phyloP scores from a whole-genome alignment of 441 rosid genomes.

The Populus tomentosa region DNA sequence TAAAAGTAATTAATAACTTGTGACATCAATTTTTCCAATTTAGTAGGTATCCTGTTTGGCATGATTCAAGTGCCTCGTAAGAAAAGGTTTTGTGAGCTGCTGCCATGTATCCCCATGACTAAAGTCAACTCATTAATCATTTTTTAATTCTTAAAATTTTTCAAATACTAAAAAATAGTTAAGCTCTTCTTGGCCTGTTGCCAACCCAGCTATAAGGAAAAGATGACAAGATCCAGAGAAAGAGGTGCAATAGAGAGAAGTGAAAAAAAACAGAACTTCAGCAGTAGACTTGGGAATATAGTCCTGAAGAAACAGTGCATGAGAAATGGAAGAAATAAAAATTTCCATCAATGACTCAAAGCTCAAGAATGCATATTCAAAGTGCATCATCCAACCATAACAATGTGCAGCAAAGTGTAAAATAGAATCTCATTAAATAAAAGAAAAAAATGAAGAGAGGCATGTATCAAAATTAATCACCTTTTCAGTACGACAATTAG shows the following conservation, averaged over 20 bases:
- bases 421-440: not conserved
- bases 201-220: not conserved
- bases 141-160: too few relatives aligned
- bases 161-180: not conserved
- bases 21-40: too few relatives aligned
- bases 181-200: not conserved
- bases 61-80: too few relatives aligned
- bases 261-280: not conserved
- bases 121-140: not conserved
- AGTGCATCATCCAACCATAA: not conserved
- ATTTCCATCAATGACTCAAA: not conserved
- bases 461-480: constrained; percentile 25
- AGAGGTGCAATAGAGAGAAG: not conserved
- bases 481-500: constrained; percentile 99
- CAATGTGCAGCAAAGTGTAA: not conserved
- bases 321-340: not conserved
- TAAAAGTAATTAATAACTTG: too few relatives aligned
- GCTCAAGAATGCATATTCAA: not conserved
- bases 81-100: too few relatives aligned
- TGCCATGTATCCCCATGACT: not conserved
- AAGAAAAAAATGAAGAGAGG: not conserved
- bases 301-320: not conserved
- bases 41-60: too few relatives aligned
- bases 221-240: not conserved
- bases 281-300: too few relatives aligned